These are phyloP conservation scores for Penicillium angulare DNA, from an alignment of 495 filamentous ascomycete genomes.

Conservation along the genomic window DNA sequence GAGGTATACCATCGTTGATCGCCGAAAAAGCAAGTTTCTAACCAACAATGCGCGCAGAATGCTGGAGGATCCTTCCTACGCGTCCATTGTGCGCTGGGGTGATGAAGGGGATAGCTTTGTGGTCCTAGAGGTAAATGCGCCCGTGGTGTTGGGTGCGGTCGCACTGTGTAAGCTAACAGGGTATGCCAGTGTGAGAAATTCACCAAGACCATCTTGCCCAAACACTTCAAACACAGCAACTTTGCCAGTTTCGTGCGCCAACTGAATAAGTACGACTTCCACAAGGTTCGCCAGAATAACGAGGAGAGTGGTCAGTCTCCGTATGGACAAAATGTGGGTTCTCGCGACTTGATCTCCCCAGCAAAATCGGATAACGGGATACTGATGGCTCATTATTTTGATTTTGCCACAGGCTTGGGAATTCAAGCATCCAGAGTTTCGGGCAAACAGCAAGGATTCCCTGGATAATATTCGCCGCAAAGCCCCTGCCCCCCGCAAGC, in stretches of 20 bases:
- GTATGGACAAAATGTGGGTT: slow-evolving; percentile 82
- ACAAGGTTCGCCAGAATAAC: slow-evolving; percentile 96
- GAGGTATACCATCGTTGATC: no score
- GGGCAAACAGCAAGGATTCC: slow-evolving; percentile 91
- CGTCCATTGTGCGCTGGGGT: slow-evolving; percentile 92
- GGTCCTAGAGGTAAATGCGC: slow-evolving; percentile 77
- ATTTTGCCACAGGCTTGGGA: slow-evolving; percentile 97
- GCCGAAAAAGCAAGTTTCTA: no score
- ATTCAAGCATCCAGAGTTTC: slow-evolving; percentile 97
- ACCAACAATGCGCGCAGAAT: slow-evolving; percentile 58
- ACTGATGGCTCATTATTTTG: no score
- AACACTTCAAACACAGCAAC: slow-evolving; percentile 99
- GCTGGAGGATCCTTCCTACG: slow-evolving; percentile 93
- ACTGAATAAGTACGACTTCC: slow-evolving; percentile 99
- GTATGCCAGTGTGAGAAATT: slow-evolving; percentile 92
- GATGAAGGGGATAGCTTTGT: slow-evolving; percentile 95
- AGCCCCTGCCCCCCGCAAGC: slow-evolving; percentile 87
- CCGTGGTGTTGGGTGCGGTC: slow-evolving; percentile 5
- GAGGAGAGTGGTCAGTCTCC: slow-evolving; percentile 90
- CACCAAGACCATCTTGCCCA: slow-evolving; percentile 93
- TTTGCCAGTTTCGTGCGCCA: slow-evolving; percentile 99
- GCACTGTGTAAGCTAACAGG: slow-evolving; percentile 12
- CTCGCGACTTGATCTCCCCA: background rate
- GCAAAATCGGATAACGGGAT: background rate
- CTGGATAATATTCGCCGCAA: slow-evolving; percentile 96